Evolutionary conservation across 768 basidiomycete species (phyloP), one percentile per base, ranked within the genome.

Genomic region (Trametes cubensis): DNA sequence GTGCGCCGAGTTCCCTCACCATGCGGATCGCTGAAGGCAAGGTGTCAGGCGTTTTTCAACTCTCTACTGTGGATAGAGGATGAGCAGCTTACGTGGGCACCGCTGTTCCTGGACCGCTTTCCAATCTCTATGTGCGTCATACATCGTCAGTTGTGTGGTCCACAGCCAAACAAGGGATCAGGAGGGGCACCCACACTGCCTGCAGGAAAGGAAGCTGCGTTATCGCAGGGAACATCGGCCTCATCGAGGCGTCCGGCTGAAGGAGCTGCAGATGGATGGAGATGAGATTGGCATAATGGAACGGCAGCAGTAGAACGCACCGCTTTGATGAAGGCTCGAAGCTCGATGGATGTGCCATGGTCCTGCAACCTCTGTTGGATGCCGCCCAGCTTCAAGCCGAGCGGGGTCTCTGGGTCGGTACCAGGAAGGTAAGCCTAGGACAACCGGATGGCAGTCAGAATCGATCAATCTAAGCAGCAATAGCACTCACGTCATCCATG

Each of bases 401-500:
- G 40, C 14, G 39, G 17, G 10, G 47, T 10, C 13, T 10, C 34
- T 21, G 50, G 47, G 13, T 41, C 40, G 4, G 58, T 14, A 0
- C 49, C 58, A 1, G 58, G 58, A 14, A 59, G 30, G 25, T 44
- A 34, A 2, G 17, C 42, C 58, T 59, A 17, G 20, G n/a, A 5
- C 5, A 6, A 23, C 15, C 39, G 34, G 10, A 34, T 2, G 34
- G 11, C 34, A 34, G 34, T 34, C 6, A 34, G 34, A 4, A 34
- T 34, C 34, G 10, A 2, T 5, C 10, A 11, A 6, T 34, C 34
- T 11, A 34, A 34, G 34, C 6, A 34, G 34, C 34, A 11, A 34
- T 7, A 34, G 34, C 34, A 60, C 63, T 28, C 42, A 70, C 69
- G 40, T 65, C 47, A 10, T 68, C 69, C 26, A 58, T 66, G 21